Evolutionary conservation across 306 rosid species (phyloP).

Genomic region (Trichosanthes cucumerina): DNA sequence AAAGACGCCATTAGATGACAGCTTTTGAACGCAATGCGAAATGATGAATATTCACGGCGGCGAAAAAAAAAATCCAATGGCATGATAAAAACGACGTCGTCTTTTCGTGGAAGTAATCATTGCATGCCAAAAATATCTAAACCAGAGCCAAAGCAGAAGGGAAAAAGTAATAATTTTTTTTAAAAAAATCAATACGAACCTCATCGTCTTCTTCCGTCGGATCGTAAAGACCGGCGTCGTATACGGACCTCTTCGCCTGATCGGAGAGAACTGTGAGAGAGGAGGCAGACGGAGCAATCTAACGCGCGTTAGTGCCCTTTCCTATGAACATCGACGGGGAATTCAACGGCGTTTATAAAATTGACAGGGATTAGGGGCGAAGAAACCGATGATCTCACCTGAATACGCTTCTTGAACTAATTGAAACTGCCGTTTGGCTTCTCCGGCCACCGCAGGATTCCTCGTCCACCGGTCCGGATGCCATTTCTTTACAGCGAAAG

Average conservation of each 20-base stretch:
- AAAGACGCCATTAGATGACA: not conserved
- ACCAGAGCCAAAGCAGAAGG: not conserved
- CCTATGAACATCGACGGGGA: not conserved
- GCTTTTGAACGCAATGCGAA: not conserved
- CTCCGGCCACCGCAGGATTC: constrained; percentile 49
- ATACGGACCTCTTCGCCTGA: constrained; percentile 72
- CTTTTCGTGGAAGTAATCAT: not conserved
- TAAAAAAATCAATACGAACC: constrained; percentile 31
- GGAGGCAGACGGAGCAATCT: constrained; percentile 3
- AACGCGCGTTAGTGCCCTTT: not conserved
- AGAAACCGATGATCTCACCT: constrained; percentile 25
- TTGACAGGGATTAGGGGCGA: not conserved
- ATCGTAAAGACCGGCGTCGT: constrained; percentile 83
- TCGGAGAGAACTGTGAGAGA: constrained; percentile 68
- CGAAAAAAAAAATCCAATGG: not conserved
- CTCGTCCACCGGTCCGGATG: constrained; percentile 78
- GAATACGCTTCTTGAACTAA: constrained; percentile 92
- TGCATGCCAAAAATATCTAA: not conserved
- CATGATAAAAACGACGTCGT: not conserved
- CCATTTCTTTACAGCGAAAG: constrained; percentile 47
- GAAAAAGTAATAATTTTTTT: not conserved
- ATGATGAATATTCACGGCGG: not conserved
- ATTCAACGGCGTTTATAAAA: constrained; percentile 6
- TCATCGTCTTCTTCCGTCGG: constrained; percentile 72
- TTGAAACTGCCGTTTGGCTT: constrained; percentile 81